phyloP scores from a whole-genome alignment of 306 rosid species.

The Abrus precatorius region DNA sequence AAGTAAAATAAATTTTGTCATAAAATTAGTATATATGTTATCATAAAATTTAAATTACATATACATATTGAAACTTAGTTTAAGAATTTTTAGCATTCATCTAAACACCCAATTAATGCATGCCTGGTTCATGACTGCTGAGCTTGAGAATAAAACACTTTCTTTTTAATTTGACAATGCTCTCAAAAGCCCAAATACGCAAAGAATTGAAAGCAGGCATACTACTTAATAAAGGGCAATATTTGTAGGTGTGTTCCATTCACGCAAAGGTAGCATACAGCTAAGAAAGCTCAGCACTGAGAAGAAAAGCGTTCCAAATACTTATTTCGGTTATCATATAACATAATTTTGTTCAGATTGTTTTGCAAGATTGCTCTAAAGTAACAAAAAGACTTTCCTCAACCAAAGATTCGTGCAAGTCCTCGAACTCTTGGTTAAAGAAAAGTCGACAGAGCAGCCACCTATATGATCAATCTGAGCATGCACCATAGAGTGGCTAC shows the following conservation, averaged over 20 bases:
- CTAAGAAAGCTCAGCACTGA: not conserved
- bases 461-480: constrained; percentile 9
- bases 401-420: constrained; percentile 3
- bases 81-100: too few relatives aligned
- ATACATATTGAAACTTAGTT: too few relatives aligned
- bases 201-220: constrained; percentile 8
- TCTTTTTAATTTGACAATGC: not conserved
- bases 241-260: not conserved
- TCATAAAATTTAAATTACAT: too few relatives aligned
- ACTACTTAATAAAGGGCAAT: not conserved
- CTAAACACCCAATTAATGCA: too few relatives aligned
- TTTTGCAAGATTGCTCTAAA: not conserved
- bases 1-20: too few relatives aligned
- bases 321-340: not conserved
- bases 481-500: constrained; percentile 23
- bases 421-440: constrained; percentile 3
- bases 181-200: not conserved
- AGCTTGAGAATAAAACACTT: too few relatives aligned
- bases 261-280: constrained; percentile 17
- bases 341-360: constrained; percentile 14
- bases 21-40: too few relatives aligned
- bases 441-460: constrained; percentile 13
- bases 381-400: not conserved
- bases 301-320: constrained; percentile 12
- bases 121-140: too few relatives aligned